Conservation (phyloP, 2,329 filamentous ascomycete genomes). For the Dothideomycetes sp. region DNA sequence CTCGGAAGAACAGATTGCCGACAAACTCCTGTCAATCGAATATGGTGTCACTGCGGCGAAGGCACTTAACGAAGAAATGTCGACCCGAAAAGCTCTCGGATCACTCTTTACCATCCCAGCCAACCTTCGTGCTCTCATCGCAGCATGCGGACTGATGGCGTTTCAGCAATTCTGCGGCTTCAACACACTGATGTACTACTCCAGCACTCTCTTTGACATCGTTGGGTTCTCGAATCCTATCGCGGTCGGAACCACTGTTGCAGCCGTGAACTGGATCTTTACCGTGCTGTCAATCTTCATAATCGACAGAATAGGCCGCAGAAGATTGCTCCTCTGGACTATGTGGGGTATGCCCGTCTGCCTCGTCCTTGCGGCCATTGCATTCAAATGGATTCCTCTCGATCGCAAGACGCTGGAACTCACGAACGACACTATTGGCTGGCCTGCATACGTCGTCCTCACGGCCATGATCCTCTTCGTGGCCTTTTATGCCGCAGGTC, state of each 20-base stretch:
- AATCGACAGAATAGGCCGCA: constrained; percentile 68
- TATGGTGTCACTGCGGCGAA: constrained; percentile 28
- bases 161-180: constrained; percentile 30
- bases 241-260: constrained; percentile 67
- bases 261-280: constrained; percentile 70
- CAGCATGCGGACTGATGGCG: constrained; percentile 25
- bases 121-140: constrained; percentile 26
- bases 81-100: constrained; percentile 25
- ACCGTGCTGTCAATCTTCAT: constrained; percentile 61
- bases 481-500: constrained; percentile 32
- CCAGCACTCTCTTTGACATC: constrained; percentile 36
- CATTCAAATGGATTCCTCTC: constrained; percentile 54
- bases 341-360: constrained; percentile 67
- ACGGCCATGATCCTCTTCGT: constrained; percentile 35
- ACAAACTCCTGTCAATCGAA: constrained; percentile 34
- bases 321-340: constrained; percentile 63
- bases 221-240: constrained; percentile 71
- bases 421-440: constrained; percentile 20
- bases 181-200: constrained; percentile 81
- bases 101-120: constrained; percentile 15
- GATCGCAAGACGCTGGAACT: constrained; percentile 11
- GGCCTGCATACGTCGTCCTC: constrained; percentile 27
- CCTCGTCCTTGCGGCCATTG: constrained; percentile 57
- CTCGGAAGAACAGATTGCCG: constrained; percentile 30
- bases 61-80: constrained; percentile 27